Evolutionary conservation across 805 yeast genomes (phyloP).

Genomic region (Metschnikowia lunata): DNA sequence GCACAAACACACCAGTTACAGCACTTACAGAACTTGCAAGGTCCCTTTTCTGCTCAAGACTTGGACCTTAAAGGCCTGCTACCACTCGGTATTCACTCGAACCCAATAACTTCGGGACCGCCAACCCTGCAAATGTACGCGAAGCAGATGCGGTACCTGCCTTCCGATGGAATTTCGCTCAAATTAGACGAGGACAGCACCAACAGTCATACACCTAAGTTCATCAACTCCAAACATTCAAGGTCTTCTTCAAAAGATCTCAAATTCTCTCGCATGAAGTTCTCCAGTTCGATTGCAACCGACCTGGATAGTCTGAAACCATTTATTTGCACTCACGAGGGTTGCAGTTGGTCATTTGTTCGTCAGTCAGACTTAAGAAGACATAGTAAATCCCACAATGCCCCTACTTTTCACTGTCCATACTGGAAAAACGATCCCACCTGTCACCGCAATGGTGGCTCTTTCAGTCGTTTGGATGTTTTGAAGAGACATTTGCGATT

Average conservation of each 20-base stretch:
- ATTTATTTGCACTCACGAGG: conserved; percentile 35
- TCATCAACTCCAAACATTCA: conserved; percentile 8
- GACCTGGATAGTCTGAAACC: conserved; percentile 23
- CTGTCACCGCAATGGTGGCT: conserved; percentile 74
- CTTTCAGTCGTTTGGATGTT: conserved; percentile 70
- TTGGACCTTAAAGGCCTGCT: conserved; percentile 1
- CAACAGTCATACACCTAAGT: conserved; percentile 1
- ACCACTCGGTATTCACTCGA: background rate
- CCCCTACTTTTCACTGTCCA: conserved; percentile 69
- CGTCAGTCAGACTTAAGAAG: conserved; percentile 67
- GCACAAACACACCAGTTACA: background rate
- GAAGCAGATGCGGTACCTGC: conserved; percentile 1
- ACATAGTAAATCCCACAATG: conserved; percentile 60
- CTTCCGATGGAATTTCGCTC: background rate
- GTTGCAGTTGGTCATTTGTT: conserved; percentile 67
- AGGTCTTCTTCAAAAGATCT: background rate
- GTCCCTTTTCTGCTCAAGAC: background rate
- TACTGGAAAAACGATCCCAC: conserved; percentile 65
- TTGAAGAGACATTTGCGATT: conserved; percentile 66
- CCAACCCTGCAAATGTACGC: background rate
- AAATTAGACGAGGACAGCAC: background rate
- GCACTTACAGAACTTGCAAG: background rate
- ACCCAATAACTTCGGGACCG: background rate
- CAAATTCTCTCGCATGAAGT: background rate
- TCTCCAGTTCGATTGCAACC: background rate